Conservation (phyloP, 108 stramenopile species). For the Skeletonema grethae region DNA sequence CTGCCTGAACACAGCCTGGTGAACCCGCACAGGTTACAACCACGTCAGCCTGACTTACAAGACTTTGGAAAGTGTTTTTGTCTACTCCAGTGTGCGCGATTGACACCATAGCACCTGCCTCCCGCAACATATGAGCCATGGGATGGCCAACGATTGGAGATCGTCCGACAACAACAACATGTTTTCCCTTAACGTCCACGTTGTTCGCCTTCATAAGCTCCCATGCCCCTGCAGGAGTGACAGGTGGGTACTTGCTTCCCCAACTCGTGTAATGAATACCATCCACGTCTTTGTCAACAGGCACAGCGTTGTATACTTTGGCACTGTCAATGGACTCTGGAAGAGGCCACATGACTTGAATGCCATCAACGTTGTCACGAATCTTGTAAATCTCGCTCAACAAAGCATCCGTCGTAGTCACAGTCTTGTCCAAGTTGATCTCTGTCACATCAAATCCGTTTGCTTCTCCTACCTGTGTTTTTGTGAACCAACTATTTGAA, state of each 20-base stretch:
- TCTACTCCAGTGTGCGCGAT: constrained; percentile 20
- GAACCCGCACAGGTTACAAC: constrained; percentile 42
- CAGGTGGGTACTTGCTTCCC: constrained; percentile 22
- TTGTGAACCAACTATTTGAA: constrained; percentile 44
- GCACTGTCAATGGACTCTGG: constrained; percentile 45
- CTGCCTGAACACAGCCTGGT: constrained; percentile 27
- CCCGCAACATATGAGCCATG: constrained; percentile 34
- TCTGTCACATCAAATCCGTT: constrained; percentile 52
- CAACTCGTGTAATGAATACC: constrained; percentile 40
- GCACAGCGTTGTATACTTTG: constrained; percentile 35
- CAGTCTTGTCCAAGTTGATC: constrained; percentile 32
- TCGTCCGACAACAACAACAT: constrained; percentile 44
- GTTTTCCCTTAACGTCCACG: constrained; percentile 15
- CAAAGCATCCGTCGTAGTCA: constrained; percentile 45
- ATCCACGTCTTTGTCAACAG: constrained; percentile 47
- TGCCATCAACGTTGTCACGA: constrained; percentile 39
- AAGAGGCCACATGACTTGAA: constrained; percentile 63
- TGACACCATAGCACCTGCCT: constrained; percentile 32
- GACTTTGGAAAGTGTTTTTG: constrained; percentile 6
- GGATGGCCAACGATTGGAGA: constrained; percentile 39
- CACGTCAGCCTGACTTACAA: constrained; percentile 37
- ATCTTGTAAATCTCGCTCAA: constrained; percentile 49
- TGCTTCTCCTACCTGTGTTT: constrained; percentile 32
- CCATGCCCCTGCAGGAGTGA: constrained; percentile 38
- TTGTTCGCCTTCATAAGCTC: constrained; percentile 30